phyloP scores from a whole-genome alignment of 2,329 filamentous ascomycete genomes.

The Cladophialophora bantiana region DNA sequence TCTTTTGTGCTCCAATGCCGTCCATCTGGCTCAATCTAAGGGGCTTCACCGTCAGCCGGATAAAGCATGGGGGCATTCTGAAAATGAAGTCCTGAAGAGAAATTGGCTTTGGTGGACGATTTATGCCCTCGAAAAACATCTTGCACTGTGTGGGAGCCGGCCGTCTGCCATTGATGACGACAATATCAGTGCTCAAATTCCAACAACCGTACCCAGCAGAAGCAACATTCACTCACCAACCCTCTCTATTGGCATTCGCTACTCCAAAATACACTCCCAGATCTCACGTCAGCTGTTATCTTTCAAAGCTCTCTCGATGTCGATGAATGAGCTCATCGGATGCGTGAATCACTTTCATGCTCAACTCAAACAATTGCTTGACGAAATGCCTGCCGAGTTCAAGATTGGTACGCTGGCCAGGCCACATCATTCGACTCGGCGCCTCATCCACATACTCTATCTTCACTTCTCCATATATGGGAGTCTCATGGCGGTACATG shows the following conservation, averaged over 20 bases:
- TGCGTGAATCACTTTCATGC: constrained; percentile 13
- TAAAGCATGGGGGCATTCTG: constrained; percentile 20
- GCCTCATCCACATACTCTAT: constrained; percentile 17
- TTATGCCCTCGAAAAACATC: constrained; percentile 15
- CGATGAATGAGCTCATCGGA: constrained; percentile 16
- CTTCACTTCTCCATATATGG: constrained; percentile 25
- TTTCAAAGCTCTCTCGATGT: constrained; percentile 14
- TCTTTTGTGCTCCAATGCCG: constrained; percentile 21
- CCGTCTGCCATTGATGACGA: constrained; percentile 23
- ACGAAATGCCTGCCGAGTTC: constrained; percentile 13
- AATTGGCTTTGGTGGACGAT: constrained; percentile 25
- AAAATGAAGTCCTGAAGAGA: constrained; percentile 15
- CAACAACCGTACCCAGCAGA: neutral
- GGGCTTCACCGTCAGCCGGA: constrained; percentile 24
- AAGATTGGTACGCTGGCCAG: constrained; percentile 15
- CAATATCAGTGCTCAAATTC: constrained; percentile 20
- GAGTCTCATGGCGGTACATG: constrained; percentile 24
- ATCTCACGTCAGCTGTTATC: constrained; percentile 20
- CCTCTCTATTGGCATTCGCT: neutral
- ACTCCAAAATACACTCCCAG: constrained; percentile 14
- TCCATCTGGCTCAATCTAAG: constrained; percentile 24
- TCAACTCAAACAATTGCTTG: constrained; percentile 15
- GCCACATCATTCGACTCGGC: constrained; percentile 5
- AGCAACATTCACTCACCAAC: constrained; percentile 9
- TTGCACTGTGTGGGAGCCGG: constrained; percentile 4